phyloP scores from a whole-genome alignment of 164 flowering plant species.

The Nymphaea thermarum region DNA sequence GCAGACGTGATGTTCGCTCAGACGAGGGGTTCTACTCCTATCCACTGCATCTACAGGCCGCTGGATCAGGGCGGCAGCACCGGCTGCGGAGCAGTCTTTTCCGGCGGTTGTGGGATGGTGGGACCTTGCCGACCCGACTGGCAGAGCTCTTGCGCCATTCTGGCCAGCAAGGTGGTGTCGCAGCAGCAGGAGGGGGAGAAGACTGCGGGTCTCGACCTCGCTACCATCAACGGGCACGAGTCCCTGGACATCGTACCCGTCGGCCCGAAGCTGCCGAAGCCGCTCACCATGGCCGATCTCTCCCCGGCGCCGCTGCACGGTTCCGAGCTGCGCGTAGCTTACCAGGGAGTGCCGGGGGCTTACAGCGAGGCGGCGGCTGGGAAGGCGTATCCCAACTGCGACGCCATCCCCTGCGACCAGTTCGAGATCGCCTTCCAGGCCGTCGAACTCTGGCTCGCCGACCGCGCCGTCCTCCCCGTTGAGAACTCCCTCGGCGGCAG shows the following conservation, averaged over 20 bases:
- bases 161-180: constrained; percentile 45
- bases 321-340: constrained; percentile 69
- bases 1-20: too few species aligned
- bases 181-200: constrained; percentile 26
- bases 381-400: constrained; percentile 77
- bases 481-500: constrained; percentile 97
- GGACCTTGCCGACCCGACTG: constrained; percentile 44
- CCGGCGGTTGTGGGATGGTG: too few species aligned
- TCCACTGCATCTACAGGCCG: too few species aligned
- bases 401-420: constrained; percentile 87
- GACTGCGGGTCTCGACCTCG: constrained; percentile 1
- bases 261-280: constrained; percentile 25
- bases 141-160: constrained; percentile 84
- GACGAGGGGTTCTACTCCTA: too few species aligned
- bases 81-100: too few species aligned
- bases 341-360: constrained; percentile 93
- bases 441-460: constrained; percentile 81
- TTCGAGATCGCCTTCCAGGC: constrained; percentile 72
- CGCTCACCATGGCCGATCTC: constrained; percentile 61
- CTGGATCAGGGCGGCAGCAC: too few species aligned
- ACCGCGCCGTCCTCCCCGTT: constrained; percentile 89
- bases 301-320: constrained; percentile 92
- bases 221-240: constrained; percentile 48
- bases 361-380: constrained; percentile 93
- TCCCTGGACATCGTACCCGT: constrained; percentile 59